phyloP scores from a whole-genome alignment of 495 filamentous ascomycete species.

The Achaetomiella virescens region DNA sequence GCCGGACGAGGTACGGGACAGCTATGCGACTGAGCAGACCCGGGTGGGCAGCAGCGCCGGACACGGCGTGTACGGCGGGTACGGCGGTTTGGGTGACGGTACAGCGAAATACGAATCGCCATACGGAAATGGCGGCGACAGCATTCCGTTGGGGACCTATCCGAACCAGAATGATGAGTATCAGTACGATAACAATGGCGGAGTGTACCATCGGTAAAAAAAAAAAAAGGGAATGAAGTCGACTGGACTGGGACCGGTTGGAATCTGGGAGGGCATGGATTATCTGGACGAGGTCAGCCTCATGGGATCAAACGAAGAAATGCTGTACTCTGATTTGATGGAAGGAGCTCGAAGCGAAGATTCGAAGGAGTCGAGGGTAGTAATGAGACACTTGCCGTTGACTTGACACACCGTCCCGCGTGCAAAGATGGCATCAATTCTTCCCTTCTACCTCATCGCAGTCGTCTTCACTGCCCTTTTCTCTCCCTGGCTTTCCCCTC shows the following conservation, averaged over 20 bases:
- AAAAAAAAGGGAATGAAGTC: neutral
- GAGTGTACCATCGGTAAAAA: neutral
- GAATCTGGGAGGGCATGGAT: neutral
- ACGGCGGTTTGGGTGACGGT: constrained; percentile 10
- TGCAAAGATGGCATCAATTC: neutral
- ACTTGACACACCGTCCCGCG: neutral
- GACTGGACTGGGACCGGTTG: neutral
- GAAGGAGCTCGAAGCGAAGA: neutral
- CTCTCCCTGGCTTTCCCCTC: neutral
- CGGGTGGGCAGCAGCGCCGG: constrained; percentile 21
- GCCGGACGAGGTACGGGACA: constrained; percentile 35
- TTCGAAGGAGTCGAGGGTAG: neutral
- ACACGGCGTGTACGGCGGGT: constrained; percentile 6
- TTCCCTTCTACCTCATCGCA: neutral
- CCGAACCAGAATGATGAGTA: neutral
- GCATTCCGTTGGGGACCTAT: neutral
- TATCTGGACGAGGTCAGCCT: neutral
- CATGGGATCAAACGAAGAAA: neutral
- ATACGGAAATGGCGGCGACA: constrained; percentile 16
- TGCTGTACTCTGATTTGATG: neutral
- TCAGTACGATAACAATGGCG: constrained; percentile 8
- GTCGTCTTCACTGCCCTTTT: neutral
- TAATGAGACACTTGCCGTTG: neutral
- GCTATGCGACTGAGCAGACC: constrained; percentile 39
- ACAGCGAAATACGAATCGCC: constrained; percentile 28